Conservation (phyloP, 331 rosid species). For the Pyrus hybrid region DNA sequence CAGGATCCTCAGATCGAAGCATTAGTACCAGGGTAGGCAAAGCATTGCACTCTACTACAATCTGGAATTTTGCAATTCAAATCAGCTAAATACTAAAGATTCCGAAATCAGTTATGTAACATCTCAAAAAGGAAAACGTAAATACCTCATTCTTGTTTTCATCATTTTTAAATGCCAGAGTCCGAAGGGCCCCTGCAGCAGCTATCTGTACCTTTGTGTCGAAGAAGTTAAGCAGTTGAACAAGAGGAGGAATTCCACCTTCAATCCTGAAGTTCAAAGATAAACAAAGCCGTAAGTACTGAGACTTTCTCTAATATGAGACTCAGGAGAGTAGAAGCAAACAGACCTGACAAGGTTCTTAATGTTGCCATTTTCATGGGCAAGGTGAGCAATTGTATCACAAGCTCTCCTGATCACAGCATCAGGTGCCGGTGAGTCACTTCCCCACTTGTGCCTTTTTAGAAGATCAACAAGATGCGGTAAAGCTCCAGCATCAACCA, state of each 20-base stretch:
- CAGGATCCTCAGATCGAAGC: conserved; percentile 22
- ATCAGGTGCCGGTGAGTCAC: not conserved
- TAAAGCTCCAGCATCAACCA: conserved; percentile 30
- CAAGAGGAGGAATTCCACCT: conserved; percentile 69
- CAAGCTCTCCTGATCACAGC: conserved; percentile 11
- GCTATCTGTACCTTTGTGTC: conserved; percentile 55
- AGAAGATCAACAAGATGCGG: conserved; percentile 18
- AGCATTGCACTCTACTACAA: conserved; percentile 22
- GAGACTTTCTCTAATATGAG: not conserved
- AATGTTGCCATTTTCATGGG: conserved; percentile 24
- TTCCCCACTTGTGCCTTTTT: conserved; percentile 8
- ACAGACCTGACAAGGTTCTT: conserved; percentile 18
- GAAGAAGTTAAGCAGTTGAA: conserved; percentile 45
- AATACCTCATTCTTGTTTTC: conserved; percentile 53
- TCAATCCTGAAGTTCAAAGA: conserved; percentile 32
- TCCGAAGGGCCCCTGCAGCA: conserved; percentile 60
- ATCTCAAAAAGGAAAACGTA: not conserved
- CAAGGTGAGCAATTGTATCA: conserved; percentile 15
- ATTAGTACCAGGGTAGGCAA: conserved; percentile 26
- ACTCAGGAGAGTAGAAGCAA: not conserved
- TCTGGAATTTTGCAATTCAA: conserved; percentile 17
- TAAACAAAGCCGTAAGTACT: not conserved
- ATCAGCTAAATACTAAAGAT: conserved; percentile 11
- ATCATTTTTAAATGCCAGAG: conserved; percentile 54
- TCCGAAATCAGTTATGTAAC: not conserved